phyloP scores from a whole-genome alignment of 352 stramenopile species.

The Phytophthora cryptogea region DNA sequence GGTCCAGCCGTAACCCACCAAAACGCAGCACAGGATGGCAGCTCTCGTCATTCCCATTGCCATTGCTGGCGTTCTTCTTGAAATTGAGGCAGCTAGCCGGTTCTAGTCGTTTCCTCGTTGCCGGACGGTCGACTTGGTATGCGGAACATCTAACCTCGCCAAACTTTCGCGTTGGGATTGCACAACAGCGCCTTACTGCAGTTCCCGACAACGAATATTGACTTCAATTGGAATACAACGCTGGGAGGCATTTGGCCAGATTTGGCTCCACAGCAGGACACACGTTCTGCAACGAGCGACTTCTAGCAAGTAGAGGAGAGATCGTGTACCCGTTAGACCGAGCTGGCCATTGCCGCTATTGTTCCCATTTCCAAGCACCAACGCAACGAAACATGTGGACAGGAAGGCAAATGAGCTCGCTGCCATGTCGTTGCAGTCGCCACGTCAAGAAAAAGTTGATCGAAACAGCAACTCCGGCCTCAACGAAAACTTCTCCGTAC shows the following conservation, averaged over 20 bases:
- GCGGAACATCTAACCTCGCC: too few relatives aligned
- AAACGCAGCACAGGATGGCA: not conserved
- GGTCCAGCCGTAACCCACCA: not conserved
- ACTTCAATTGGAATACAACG: not conserved
- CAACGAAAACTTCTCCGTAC: too few relatives aligned
- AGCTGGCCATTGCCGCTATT: too few relatives aligned
- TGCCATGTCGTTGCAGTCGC: too few relatives aligned
- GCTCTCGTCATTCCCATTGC: not conserved
- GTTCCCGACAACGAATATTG: not conserved
- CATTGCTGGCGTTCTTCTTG: not conserved
- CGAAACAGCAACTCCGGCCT: too few relatives aligned
- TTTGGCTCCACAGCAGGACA: not conserved
- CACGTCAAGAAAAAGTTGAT: too few relatives aligned
- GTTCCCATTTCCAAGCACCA: too few relatives aligned
- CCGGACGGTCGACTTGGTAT: not conserved
- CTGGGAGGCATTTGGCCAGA: not conserved
- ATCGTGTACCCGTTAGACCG: too few relatives aligned
- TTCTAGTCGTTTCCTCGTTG: constrained; percentile 7
- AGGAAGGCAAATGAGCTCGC: too few relatives aligned
- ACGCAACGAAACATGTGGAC: too few relatives aligned
- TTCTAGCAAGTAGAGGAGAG: too few relatives aligned
- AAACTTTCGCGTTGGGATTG: not conserved
- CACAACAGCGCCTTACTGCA: not conserved
- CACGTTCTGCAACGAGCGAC: too few relatives aligned
- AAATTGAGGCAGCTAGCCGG: not conserved